Base-by-base conservation (phyloP, 768 basidiomycete species). In the Macrocybe gigantea region DNA sequence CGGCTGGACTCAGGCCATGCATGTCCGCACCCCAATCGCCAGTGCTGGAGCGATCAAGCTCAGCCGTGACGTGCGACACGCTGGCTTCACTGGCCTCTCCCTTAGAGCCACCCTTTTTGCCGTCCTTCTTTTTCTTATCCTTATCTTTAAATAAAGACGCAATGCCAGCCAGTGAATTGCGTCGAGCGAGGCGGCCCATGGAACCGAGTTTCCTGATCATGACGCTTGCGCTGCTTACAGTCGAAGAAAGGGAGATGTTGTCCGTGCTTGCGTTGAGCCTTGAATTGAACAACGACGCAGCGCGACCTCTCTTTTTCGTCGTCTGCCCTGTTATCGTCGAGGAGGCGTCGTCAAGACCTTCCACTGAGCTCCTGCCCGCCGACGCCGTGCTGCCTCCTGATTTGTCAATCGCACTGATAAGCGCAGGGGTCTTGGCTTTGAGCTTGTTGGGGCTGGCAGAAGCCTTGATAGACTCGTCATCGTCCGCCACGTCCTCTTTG, bases 191-290 rank as follows among this genome's bases (percentile, higher is more conserved):
- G 65, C 88, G 91, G 32, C 91, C 90, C 68, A 96, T 84, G 35
- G 83, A 83, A 3, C 94, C 89, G 41, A 98, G 82, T 71, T 96
- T 98, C 55, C 94, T 80, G 58, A 96, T 94, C 80, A 98, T 95
- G 63, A 97, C 87, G 38, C 88, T 92, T 14, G 95, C 95, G 44
- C 88, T 91, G 53, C 87, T 90, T 56, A 96, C 94, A 39, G 95
- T 96, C 6, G 90, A 93, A 13, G 86, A 88, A 35, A 98, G 78
- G 29, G 93, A 96, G 54, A 98, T 95, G 65, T 95, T 96, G 65
- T 95, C 93, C 38, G 91, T 94, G 47, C 84, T 88, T 38, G 83
- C 80, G 62, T 96, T 95, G 57, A 89, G 68, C 54, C 86, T 83
- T 53, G 88, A 80, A 64, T 93, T 96, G 76, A 98, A 94, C 54